These are phyloP conservation scores for Sodiomyces alkalinus DNA, from an alignment of 2,329 filamentous ascomycete genomes.

Conservation along the genomic window DNA sequence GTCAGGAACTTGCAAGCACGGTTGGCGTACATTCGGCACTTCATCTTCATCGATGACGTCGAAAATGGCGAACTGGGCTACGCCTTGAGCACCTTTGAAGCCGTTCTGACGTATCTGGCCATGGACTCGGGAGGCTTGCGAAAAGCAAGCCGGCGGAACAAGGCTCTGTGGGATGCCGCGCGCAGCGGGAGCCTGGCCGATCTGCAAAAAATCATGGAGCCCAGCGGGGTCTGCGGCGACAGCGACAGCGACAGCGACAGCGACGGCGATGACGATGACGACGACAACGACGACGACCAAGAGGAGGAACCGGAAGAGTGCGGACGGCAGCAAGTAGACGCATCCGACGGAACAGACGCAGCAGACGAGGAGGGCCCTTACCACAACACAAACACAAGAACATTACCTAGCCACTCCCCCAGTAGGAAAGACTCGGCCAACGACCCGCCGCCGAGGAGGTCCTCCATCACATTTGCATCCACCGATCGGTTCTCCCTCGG, in stretches of 20 bases:
- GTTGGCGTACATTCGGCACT: slow-evolving; percentile 88
- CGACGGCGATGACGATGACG: slow-evolving; percentile 28
- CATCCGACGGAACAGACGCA: too few relatives aligned
- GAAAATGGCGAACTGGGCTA: slow-evolving; percentile 95
- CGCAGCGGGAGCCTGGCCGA: slow-evolving; percentile 62
- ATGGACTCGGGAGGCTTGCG: slow-evolving; percentile 70
- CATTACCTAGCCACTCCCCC: too few relatives aligned
- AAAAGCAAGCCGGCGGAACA: slow-evolving; percentile 74
- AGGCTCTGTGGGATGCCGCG: slow-evolving; percentile 73
- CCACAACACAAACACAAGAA: too few relatives aligned
- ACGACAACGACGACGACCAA: slow-evolving; percentile 28
- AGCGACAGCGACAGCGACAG: slow-evolving; percentile 33
- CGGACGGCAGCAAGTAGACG: too few relatives aligned
- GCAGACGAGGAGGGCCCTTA: too few relatives aligned
- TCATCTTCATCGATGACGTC: slow-evolving; percentile 95
- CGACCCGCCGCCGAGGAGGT: slow-evolving; percentile 20
- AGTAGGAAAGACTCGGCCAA: slow-evolving; percentile 20
- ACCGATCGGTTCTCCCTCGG: slow-evolving; percentile 38
- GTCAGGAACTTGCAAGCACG: slow-evolving; percentile 78
- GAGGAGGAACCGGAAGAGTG: slow-evolving; percentile 18
- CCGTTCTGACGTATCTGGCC: slow-evolving; percentile 75
- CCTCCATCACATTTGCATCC: slow-evolving; percentile 20
- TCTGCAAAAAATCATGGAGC: slow-evolving; percentile 68
- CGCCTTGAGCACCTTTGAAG: slow-evolving; percentile 88
- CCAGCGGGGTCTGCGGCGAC: slow-evolving; percentile 33